A percentile compares a stretch with the other conserved stretches of the same genome.
phyloP scores from a whole-genome alignment of 1,139 yeast species.

The Lodderomyces oxycetoniae region DNA sequence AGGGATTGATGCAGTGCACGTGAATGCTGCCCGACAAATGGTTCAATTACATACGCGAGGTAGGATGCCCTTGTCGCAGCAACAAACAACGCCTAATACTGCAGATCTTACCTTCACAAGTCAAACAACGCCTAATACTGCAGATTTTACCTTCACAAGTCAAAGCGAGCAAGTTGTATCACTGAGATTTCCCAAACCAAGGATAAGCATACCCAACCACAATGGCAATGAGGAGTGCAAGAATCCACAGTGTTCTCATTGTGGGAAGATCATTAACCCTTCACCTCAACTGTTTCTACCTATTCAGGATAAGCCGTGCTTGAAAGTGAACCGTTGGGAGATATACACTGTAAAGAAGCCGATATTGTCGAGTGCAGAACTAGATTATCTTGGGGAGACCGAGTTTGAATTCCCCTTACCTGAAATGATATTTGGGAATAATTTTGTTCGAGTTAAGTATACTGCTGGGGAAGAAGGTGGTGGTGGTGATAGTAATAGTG shows the following conservation, averaged over 20 bases:
- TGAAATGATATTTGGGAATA: conserved; percentile 97
- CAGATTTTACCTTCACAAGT: too few species aligned
- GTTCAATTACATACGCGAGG: conserved; percentile 40
- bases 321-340: conserved; percentile 69
- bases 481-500: not conserved
- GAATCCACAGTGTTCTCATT: conserved; percentile 56
- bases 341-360: conserved; percentile 71
- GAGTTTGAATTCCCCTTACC: conserved; percentile 78
- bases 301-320: conserved; percentile 58
- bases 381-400: conserved; percentile 56
- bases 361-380: conserved; percentile 67
- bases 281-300: conserved; percentile 65
- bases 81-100: too few species aligned
- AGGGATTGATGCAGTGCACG: conserved; percentile 53
- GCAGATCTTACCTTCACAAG: conserved; percentile 2
- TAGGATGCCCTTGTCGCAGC: too few species aligned
- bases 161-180: too few species aligned
- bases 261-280: conserved; percentile 71
- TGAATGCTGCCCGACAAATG: conserved; percentile 64
- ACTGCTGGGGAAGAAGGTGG: conserved; percentile 15
- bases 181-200: conserved; percentile 7
- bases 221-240: conserved; percentile 24
- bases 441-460: conserved; percentile 50
- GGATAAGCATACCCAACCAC: conserved; percentile 7
- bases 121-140: too few species aligned